Evolutionary conservation across 768 basidiomycete species (phyloP), one percentile per base, ranked within the genome.

Genomic region (Heimioporus sp.): DNA sequence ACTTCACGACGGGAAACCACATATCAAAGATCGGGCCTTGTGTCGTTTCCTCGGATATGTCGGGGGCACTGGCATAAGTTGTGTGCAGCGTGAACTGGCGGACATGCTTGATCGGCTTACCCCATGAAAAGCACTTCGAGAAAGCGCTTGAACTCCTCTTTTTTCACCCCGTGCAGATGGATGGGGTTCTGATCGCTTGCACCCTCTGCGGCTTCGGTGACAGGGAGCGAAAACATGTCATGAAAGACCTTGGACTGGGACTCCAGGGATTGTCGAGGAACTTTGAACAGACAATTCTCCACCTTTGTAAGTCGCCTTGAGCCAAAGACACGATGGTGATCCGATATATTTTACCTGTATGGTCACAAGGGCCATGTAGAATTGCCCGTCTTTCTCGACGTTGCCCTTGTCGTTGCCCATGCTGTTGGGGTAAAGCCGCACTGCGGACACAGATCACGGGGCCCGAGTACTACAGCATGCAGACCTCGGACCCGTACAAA

Each of bases 1-100:
- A 58, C 53, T 72, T 72, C n/a, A 74, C 57, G 19, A 73, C 66
- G 0, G 71, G 65, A 15, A 69, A 55, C 78, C 76, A 76, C 45
- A 65, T 65, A 8, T 66, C 62, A 42, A 50, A 51, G 17, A n/a
- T 10, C 39, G 52, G 3, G 5, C 10, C 0, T n/a, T 16, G 9
- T 12, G n/a, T 36, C 9, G 21, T 35, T 35, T 38, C 44, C 20
- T 48, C 44, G 34, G 12, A 43, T 38, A 10, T 16, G 32, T 56
- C 57, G 34, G 13, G 24, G 17, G 17, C n/a, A 24, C 3, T 10
- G 6, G 35, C 13, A 11, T 35, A 15, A 35, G 34, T 35, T 4
- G 35, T 16, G 35, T 13, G 21, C 24, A 36, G 1, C 7, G 24
- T 4, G 24, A 28, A 28, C 7, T 28, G 5, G 6, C 7, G 20